Evolutionary conservation across 805 yeast genomes (phyloP), one percentile per base, ranked within the genome.

Genomic region (Komagataella phaffii): DNA sequence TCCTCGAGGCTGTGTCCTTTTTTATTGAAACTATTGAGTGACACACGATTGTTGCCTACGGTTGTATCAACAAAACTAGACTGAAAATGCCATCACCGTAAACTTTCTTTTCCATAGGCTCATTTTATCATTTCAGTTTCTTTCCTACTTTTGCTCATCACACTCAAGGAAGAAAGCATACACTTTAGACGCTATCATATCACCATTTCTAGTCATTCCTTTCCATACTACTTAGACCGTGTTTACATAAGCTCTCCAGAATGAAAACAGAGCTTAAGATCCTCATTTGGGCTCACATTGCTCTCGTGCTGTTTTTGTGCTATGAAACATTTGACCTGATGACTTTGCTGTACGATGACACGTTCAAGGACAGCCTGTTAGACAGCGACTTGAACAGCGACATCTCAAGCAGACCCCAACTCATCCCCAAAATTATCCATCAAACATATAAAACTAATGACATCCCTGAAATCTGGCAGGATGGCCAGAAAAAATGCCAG

Each of bases 391-490:
- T 86, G 49, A 79, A 81, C 57, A 83, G 83, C 2, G 67, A 71
- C 5, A 55, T 58, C 8, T 30, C 52, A 7, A 69, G 66, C 36
- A 69, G 69, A 53, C 80, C 81, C 7, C 75, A 74, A 53, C 63
- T 84, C 44, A 88, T 89, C 48, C 97, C 97, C 44, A 86, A 85
- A 61, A 88, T 89, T 63, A 88, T 90, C 52, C 97, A 90, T 63
- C 97, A 90, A 65, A 90, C 96, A 12, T 90, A 90, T 67, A 89
- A 86, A 63, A 85, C 87, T 18, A 74, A 70, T 12, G 76, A 81
- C 18, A 78, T 89, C 14, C 97, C 97, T 2, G 89, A 81, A 49
- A 72, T 76, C 49, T 90, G 97, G 97, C 71, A 70, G 54, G 76
- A 74, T 5, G 88, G 95, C 24, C 96, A 87, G 61, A 75, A 81